Evolutionary conservation across 306 rosid species (phyloP), one percentile per base, ranked within the genome.

Genomic region (Arachis stenosperma): DNA sequence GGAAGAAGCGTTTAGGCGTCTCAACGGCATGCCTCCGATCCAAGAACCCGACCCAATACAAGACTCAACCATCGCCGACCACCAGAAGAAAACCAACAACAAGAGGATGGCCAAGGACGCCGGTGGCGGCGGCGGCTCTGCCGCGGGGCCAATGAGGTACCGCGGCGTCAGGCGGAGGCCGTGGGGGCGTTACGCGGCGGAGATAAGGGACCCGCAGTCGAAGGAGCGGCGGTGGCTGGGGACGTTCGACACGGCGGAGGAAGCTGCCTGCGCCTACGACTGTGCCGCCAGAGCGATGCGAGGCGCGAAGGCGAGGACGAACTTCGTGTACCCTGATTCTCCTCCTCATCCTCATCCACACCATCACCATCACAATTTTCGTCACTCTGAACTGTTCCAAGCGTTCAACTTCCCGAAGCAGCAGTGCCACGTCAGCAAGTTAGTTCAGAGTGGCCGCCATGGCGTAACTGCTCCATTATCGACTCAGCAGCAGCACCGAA

Each of bases 111-210:
- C 55, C 44, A 92, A 87, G 2, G 53, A 51, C 7, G 27, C 5
- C 7, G 14, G 5, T 33, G 37, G 4, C 44, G 95, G 54, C 8
- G 27, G 6, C 7, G 15, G 5, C 52, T 10, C 70, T 2, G 44
- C 22, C 17, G 58, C 55, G 7, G 46, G 51, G 1, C 47, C 86
- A 0, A 48, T 84, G 46, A 80, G 92, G 43, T 93, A 93, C 86
- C 93, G 98, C 0, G 98, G 98, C 0, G 98, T 93, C 0, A 83
- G 98, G 5, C 91, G 98, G 0, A 74, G 98, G 65, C 98, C 98
- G 0, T 93, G 98, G 98, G 98, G 98, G 1, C 92, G 98, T 41
- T 93, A 93, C 54, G 98, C 98, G 0, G 98, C 98, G 0, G 98
- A 90, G 87, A 93, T 93, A 51, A 66, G 98, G 3, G 98, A 93